These are phyloP conservation scores for Leptographium wingfieldii DNA, from an alignment of 2,329 filamentous ascomycete species.

Conservation along the genomic window DNA sequence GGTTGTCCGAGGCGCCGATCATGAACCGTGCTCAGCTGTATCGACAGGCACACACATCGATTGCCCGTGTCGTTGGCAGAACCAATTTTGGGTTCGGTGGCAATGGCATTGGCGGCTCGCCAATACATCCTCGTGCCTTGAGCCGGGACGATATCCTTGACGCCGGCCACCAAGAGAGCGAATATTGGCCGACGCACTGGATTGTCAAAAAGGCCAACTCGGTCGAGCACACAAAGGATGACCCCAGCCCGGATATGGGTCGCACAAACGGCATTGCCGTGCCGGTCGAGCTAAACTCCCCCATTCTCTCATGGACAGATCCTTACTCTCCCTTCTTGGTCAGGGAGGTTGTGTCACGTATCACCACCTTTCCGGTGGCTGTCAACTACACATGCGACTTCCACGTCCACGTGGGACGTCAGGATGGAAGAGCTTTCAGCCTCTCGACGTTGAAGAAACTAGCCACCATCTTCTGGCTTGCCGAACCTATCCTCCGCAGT, in stretches of 20 bases:
- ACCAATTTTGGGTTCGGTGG: constrained; percentile 9
- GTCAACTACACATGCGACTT: constrained; percentile 26
- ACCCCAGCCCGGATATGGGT: constrained; percentile 9
- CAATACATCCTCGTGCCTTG: constrained; percentile 13
- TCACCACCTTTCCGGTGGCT: constrained; percentile 13
- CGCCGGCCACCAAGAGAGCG: constrained; percentile 14
- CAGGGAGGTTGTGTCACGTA: constrained; percentile 14
- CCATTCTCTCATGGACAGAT: constrained; percentile 19
- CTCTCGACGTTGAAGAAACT: constrained; percentile 23
- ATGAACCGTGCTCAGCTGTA: not conserved
- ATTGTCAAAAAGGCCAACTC: constrained; percentile 29
- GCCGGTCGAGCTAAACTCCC: constrained; percentile 25
- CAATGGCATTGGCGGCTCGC: not conserved
- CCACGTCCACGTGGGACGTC: constrained; percentile 25
- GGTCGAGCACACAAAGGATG: constrained; percentile 18
- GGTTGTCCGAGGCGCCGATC: not conserved
- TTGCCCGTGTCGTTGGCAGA: constrained; percentile 15
- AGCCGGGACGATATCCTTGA: constrained; percentile 16
- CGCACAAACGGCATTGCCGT: constrained; percentile 19
- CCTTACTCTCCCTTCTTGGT: constrained; percentile 11
- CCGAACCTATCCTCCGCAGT: constrained; percentile 22
- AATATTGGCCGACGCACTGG: constrained; percentile 25
- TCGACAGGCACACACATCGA: constrained; percentile 12
- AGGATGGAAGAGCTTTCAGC: constrained; percentile 19
- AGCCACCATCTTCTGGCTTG: constrained; percentile 23